phyloP scores from a whole-genome alignment of 2,329 filamentous ascomycete species.

The Nemania serpens region DNA sequence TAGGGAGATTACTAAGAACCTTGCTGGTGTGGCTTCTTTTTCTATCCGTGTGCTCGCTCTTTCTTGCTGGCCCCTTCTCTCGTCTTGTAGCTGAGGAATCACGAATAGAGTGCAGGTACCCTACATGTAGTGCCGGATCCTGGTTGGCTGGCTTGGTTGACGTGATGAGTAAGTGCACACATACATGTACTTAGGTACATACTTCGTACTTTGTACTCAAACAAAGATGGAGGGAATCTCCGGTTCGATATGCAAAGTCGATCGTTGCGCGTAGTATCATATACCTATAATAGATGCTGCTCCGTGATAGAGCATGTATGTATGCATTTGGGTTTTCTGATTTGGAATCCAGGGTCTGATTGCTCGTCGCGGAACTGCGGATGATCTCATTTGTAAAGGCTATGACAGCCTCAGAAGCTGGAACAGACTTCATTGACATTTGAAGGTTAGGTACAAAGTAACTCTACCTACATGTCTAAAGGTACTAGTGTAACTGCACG shows the following conservation, averaged over 20 bases:
- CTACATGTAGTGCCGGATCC: neutral
- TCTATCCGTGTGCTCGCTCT: neutral
- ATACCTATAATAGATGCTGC: neutral
- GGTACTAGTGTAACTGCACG: no score
- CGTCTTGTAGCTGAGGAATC: slow-evolving; percentile 10
- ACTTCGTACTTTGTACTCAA: no score
- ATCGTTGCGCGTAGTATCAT: no score
- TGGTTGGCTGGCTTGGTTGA: neutral
- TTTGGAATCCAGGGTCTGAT: slow-evolving; percentile 23
- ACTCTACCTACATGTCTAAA: no score
- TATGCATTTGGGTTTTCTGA: neutral
- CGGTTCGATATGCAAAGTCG: neutral
- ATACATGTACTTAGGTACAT: no score
- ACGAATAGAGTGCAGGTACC: slow-evolving; percentile 18
- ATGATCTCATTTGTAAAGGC: neutral
- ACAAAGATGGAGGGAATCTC: no score
- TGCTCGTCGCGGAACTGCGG: slow-evolving; percentile 1
- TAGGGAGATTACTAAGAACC: slow-evolving; percentile 9
- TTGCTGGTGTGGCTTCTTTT: neutral
- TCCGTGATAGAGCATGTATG: neutral
- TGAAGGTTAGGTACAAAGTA: no score
- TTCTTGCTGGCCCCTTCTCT: neutral
- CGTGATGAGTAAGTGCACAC: no score
- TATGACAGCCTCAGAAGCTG: neutral
- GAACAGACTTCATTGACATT: no score